Base-by-base conservation (phyloP, 345 rosid species). In the Mallotus nudiflorus region DNA sequence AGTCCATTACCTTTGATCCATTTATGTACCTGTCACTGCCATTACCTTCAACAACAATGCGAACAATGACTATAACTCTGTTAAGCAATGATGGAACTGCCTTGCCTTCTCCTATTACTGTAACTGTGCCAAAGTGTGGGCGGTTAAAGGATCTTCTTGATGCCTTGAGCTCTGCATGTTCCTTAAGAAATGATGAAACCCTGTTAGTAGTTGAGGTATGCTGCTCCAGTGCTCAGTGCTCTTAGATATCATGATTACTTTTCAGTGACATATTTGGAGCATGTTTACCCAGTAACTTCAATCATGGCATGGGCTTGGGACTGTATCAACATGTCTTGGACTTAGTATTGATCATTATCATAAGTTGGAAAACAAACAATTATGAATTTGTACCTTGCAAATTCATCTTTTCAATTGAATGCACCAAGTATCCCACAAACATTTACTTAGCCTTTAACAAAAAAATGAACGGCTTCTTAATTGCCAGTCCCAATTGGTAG, bases 1-100 rank as follows among this genome's bases (percentile, higher is more conserved):
- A 53, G 62, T 72, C 70, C 13, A 68, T 67, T 56, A 54, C 76
- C 19, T 72, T 72, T 67, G 80, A 77, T 55, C 80, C 73, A 45
- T 77, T 71, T 72, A 67, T 77, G 80, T 62, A 77, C 55, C 50
- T 72, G 25, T 71, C 73, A 0, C 66, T 72, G 60, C 73, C 80
- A 19, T 39, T 77, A 44, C 76, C 76, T 61, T 77, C 76, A 16
- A 67, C 73, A 20, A 62, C 69, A 18, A 72, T 55, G 66, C 80
- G 73, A 18, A 67, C 59, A 44, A 67, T 77, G 80, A 61, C 76
- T 61, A 27, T 72, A 55, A 67, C 80, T 18, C 27, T 77, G 27
- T 46, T 77, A 68, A 67, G 61, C 46, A 55, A 61, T 52, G 72
- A 71, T 60, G 80, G 76, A 19, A 14, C 16, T 49, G 58, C 44